Base-by-base conservation (phyloP, 2,329 filamentous ascomycete genomes). In the Dothideomycetes sp. region DNA sequence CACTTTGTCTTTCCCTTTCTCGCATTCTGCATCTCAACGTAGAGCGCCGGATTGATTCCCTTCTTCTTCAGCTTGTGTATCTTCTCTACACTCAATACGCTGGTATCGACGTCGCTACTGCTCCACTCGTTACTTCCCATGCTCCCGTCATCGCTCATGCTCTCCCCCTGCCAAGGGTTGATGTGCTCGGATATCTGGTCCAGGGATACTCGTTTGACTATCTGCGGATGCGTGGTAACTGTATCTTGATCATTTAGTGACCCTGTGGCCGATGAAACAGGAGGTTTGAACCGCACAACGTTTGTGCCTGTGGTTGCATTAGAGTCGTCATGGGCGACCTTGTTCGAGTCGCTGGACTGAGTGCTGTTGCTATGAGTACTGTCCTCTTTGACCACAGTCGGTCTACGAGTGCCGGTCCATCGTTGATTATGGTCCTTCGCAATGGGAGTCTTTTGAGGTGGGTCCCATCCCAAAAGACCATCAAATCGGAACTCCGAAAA, bases 11-110 rank as follows among this genome's bases (percentile, higher is more conserved):
- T 49, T 1, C 62, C 60, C 39, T 61, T 63, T 38, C 56, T 55
- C 16, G 60, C 61, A 18, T 63, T 61, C 45, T 64, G 62, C 64
- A 69, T 69, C 50, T 69, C 65, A 11, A 62, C 59, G 44, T 62
- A 68, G 36, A 68, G 44, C 8, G 60, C 54, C 11, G 64, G 65
- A 43, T 69, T 66, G 46, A 69, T 63, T 2, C 65, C 64, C 47
- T 68, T 69, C 49, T 65, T 64, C 47, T 56, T 53, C 49, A 65
- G 56, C 45, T 65, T 66, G 42, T 59, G 58, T 32, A 66, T 50
- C 34, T 68, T 59, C 38, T 62, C 57, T 9, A 60, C 55, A 18
- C 54, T 61, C 42, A 66, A 41, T 5, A 46, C 45, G 40, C 55
- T 60, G 11, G 50, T 60, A 39, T 65, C 61, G 33, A 54, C 60